phyloP scores from a whole-genome alignment of 768 basidiomycete species.

The Cyathus striatus region DNA sequence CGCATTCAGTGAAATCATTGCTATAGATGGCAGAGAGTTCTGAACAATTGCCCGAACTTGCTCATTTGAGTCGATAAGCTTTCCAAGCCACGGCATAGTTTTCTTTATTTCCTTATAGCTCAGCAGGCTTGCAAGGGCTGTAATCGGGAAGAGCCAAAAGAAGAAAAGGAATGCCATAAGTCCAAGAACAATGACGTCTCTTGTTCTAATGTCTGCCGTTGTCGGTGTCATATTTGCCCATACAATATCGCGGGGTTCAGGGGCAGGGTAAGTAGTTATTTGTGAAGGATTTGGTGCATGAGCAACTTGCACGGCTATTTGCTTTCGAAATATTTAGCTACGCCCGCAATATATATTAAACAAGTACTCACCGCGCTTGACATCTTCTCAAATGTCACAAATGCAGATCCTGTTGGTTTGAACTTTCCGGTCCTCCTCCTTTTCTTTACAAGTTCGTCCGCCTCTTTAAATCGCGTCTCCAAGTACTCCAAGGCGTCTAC shows the following conservation, averaged over 20 bases:
- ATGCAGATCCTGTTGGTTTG: constrained; percentile 79
- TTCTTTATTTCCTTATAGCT: constrained; percentile 94
- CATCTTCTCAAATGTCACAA: constrained; percentile 96
- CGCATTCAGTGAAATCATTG: constrained; percentile 87
- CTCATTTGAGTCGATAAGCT: constrained; percentile 77
- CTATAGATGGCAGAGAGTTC: constrained; percentile 89
- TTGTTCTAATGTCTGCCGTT: constrained; percentile 46
- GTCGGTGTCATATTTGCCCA: constrained; percentile 88
- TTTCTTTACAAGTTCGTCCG: constrained; percentile 79
- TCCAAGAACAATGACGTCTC: constrained; percentile 67
- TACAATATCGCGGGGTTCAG: constrained; percentile 93
- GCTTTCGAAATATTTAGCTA: no score
- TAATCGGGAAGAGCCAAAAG: constrained; percentile 91
- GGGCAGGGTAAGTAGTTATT: constrained; percentile 70
- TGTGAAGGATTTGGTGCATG: constrained; percentile 67
- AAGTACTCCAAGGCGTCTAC: constrained; percentile 91
- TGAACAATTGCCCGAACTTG: constrained; percentile 85
- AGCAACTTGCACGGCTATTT: constrained; percentile 85
- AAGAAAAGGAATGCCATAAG: constrained; percentile 74
- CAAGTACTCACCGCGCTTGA: no score
- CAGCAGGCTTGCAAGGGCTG: constrained; percentile 78
- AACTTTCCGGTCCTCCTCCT: constrained; percentile 70
- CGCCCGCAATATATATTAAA: no score
- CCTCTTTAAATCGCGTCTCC: constrained; percentile 71
- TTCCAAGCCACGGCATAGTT: constrained; percentile 80